Percentiles rank a stretch among this genome's conserved stretches.
phyloP scores from a whole-genome alignment of 139 green algal species.

The Ulvella scutata region DNA sequence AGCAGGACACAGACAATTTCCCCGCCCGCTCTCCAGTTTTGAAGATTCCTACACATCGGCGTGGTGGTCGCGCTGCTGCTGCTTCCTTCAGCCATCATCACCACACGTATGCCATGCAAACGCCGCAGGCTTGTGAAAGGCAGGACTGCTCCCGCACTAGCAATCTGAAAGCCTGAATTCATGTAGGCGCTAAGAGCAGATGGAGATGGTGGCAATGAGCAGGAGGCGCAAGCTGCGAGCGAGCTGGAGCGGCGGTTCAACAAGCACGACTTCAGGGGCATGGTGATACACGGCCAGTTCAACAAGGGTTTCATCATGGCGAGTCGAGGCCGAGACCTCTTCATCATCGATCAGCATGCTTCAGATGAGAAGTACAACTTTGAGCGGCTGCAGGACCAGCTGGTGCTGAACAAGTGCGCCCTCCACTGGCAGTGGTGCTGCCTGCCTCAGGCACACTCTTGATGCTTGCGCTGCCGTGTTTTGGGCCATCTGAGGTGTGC shows the following conservation, averaged over 20 bases:
- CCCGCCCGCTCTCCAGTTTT: too few relatives aligned
- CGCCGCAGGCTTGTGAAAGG: too few relatives aligned
- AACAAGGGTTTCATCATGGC: conserved; percentile 97
- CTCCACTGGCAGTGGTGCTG: conserved; percentile 50
- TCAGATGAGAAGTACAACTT: conserved; percentile 94
- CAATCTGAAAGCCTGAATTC: too few relatives aligned
- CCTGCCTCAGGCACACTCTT: conserved; percentile 1
- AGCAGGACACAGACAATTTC: too few relatives aligned
- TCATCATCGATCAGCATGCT: conserved; percentile 95
- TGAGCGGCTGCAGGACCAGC: conserved; percentile 44
- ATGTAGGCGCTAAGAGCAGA: too few relatives aligned
- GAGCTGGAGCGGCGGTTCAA: conserved; percentile 82
- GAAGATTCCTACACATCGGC: too few relatives aligned
- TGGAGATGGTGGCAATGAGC: too few relatives aligned
- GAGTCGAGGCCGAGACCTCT: conserved; percentile 61
- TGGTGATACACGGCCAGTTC: conserved; percentile 82
- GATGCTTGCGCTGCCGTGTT: not conserved
- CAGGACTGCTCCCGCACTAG: too few relatives aligned
- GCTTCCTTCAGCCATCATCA: too few relatives aligned
- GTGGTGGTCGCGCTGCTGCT: too few relatives aligned
- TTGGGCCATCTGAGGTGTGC: too few relatives aligned
- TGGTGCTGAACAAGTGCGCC: conserved; percentile 53
- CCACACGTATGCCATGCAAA: too few relatives aligned
- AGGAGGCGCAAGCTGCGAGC: conserved; percentile 12
- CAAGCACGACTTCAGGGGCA: conserved; percentile 65